These are phyloP conservation scores for Arachnopeziza araneosa DNA, from an alignment of 2,329 filamentous ascomycete species.

Conservation along the genomic window DNA sequence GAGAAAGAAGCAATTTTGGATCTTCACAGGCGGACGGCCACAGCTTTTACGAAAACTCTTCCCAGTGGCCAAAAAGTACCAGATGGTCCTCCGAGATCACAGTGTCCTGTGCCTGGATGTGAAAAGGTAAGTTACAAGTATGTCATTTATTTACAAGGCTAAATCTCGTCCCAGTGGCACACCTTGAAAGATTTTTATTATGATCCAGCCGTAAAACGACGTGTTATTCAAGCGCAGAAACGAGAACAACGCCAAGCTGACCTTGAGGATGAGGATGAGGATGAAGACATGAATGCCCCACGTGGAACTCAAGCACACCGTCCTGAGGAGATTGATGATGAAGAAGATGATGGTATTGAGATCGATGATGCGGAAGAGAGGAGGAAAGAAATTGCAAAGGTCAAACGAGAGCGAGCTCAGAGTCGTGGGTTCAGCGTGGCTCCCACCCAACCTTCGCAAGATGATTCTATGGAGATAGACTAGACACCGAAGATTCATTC, in stretches of 20 bases:
- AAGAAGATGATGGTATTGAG: slow-evolving; percentile 15
- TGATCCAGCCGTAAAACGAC: slow-evolving; percentile 51
- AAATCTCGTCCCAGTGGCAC: slow-evolving; percentile 38
- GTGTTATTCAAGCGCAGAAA: slow-evolving; percentile 49
- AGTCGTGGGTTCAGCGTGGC: slow-evolving; percentile 13
- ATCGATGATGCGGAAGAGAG: slow-evolving; percentile 4
- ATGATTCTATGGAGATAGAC: not conserved
- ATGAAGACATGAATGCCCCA: slow-evolving; percentile 32
- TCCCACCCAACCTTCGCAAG: not conserved
- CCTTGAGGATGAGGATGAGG: slow-evolving; percentile 39
- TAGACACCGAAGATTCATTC: not conserved
- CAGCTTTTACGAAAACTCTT: not conserved
- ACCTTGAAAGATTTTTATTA: slow-evolving; percentile 47
- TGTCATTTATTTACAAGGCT: not conserved
- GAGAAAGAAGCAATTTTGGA: slow-evolving; percentile 59
- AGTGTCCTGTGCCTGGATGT: slow-evolving; percentile 44
- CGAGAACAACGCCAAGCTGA: slow-evolving; percentile 31
- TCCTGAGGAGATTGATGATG: slow-evolving; percentile 14
- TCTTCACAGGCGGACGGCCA: slow-evolving; percentile 23
- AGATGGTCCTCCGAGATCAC: not conserved
- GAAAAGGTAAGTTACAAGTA: slow-evolving; percentile 39
- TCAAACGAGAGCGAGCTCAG: slow-evolving; percentile 16
- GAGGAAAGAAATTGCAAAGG: slow-evolving; percentile 4
- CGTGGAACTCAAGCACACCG: slow-evolving; percentile 16
- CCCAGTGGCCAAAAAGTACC: not conserved